Evolutionary conservation across 2,329 filamentous ascomycete species (phyloP).

Genomic region (Exophiala sideris): DNA sequence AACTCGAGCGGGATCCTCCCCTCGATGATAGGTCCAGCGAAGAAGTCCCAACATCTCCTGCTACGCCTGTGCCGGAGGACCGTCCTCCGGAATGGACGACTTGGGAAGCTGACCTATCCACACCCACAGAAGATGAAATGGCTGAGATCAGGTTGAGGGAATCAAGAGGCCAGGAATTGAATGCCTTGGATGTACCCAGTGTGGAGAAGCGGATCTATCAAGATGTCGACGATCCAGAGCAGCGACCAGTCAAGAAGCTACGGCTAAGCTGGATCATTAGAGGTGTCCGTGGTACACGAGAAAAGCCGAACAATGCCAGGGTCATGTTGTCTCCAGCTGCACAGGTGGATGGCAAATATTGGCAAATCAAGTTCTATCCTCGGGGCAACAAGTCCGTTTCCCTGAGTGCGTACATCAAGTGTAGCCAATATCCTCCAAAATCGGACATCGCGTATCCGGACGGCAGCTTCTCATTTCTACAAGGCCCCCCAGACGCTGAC

Average conservation of each 20-base stretch:
- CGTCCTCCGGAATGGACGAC: constrained; percentile 48
- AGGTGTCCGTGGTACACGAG: constrained; percentile 58
- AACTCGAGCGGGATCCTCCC: constrained; percentile 8
- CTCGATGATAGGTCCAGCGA: constrained; percentile 2
- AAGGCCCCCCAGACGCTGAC: constrained; percentile 36
- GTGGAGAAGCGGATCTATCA: constrained; percentile 53
- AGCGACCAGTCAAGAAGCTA: constrained; percentile 51
- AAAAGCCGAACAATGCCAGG: constrained; percentile 56
- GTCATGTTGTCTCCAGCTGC: constrained; percentile 58
- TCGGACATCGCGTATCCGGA: constrained; percentile 38
- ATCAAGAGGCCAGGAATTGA: constrained; percentile 46
- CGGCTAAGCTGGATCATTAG: constrained; percentile 59
- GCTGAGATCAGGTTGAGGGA: constrained; percentile 59
- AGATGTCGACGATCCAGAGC: constrained; percentile 57
- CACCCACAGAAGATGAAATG: constrained; percentile 56
- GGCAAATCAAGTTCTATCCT: constrained; percentile 65
- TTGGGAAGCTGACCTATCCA: constrained; percentile 54
- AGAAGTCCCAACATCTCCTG: not conserved
- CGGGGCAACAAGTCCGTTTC: constrained; percentile 58
- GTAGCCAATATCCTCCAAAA: constrained; percentile 49
- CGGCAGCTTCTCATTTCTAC: constrained; percentile 40
- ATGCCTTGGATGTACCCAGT: constrained; percentile 52
- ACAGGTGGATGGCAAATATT: constrained; percentile 58
- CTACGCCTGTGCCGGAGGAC: not conserved
- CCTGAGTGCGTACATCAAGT: constrained; percentile 61